Base-by-base conservation (phyloP, 1,284 basidiomycete genomes). In the Ganoderma lingzhi region DNA sequence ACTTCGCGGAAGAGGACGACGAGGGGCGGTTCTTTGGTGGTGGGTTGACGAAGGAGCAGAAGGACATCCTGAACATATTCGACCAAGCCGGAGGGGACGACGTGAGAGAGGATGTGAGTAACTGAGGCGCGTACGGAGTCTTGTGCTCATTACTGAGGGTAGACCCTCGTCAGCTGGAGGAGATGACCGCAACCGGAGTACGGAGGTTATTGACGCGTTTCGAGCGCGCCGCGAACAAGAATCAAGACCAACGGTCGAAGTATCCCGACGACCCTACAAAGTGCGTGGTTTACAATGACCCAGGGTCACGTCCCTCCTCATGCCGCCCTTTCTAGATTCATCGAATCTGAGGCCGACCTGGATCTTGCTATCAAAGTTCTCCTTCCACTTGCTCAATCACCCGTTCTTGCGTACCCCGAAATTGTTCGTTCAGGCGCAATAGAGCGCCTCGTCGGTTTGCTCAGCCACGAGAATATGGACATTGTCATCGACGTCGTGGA, bases 261-360 rank as follows among this genome's bases (percentile, higher is more conserved):
- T 95, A 93, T 78, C 93, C 95, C 0, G 88, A 94, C 70, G 95
- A 97, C 74, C 96, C 96, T 1, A 88, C 95, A 60, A 97, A 94
- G 96, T 96, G 75, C 67, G 88, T 81, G 2, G 39, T 58, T 17
- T 23, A 48, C 23, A 35, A 48, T 17, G 17, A 53, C 35, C 41
- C 28, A 23, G 23, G 23, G 12, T 61, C 19, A 6, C 2, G 61
- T n/a, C 63, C 55, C 4, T 42, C 6, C 59, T 61, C 53, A 56
- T 42, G 66, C 10, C 59, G 41, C 68, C 30, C 60, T 59, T n/a
- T 2, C 5, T 42, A 97, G 97, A 80, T 99, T 99, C 84, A 98
- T 99, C 77, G 96, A 99, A 76, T 99, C 98, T 0, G 98, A 99
- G 84, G 94, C 95, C 35, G 96, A 98, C 77, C 87, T 99, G 9